phyloP scores from a whole-genome alignment of 2,329 filamentous ascomycete species.

The Pleurostoma richardsiae region DNA sequence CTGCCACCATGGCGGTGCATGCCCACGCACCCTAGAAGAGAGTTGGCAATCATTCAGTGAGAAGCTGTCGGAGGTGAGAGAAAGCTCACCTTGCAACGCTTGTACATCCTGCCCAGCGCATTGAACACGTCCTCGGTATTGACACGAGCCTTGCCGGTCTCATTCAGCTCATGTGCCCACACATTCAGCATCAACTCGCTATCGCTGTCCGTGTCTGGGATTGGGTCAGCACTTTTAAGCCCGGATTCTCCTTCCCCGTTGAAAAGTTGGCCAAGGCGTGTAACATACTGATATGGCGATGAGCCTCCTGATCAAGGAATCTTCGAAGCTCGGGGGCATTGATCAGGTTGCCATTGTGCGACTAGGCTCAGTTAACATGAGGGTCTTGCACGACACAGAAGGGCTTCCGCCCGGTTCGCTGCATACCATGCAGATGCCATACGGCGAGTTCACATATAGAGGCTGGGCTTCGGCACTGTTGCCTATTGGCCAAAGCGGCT shows the following conservation, averaged over 20 bases:
- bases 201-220: slow-evolving; percentile 70
- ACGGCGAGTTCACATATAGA: slow-evolving; percentile 86
- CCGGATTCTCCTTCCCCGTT: background rate
- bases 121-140: slow-evolving; percentile 77
- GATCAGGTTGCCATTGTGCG: slow-evolving; percentile 86
- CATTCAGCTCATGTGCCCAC: slow-evolving; percentile 77
- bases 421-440: slow-evolving; percentile 65
- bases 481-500: background rate
- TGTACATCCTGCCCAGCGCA: slow-evolving; percentile 67
- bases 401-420: too few relatives aligned
- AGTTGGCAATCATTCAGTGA: too few relatives aligned
- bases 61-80: too few relatives aligned
- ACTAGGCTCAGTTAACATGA: too few relatives aligned
- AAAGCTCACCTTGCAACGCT: slow-evolving; percentile 47
- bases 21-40: slow-evolving; percentile 62
- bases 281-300: slow-evolving; percentile 64
- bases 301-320: slow-evolving; percentile 72
- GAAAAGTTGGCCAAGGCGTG: background rate
- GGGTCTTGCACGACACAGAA: too few relatives aligned
- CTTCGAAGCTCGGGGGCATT: slow-evolving; percentile 64
- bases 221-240: background rate
- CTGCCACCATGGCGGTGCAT: slow-evolving; percentile 79
- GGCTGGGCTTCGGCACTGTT: slow-evolving; percentile 80
- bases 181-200: slow-evolving; percentile 85
- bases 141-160: slow-evolving; percentile 79